phyloP scores from a whole-genome alignment of 352 stramenopile species.

The Thraustochytrium striatum region DNA sequence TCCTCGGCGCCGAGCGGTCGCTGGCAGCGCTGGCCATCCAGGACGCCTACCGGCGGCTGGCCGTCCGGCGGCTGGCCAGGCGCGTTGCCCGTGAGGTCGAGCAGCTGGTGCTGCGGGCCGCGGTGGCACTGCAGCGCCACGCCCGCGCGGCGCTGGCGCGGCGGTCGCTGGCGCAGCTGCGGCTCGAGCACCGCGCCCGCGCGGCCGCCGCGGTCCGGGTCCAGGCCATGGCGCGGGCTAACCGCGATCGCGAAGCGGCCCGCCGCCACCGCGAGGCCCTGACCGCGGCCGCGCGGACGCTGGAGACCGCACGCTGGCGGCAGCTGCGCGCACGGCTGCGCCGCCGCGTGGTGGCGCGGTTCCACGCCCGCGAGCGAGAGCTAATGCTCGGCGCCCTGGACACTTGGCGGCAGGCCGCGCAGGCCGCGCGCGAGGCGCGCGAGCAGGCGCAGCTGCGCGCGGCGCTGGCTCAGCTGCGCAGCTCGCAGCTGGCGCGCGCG shows the following conservation, averaged over 20 bases:
- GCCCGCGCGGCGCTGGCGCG: neutral
- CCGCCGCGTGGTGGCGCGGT: constrained; percentile 3
- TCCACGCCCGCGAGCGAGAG: neutral
- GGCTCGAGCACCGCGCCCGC: neutral
- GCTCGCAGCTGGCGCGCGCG: neutral
- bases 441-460: neutral
- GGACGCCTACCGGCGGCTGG: neutral
- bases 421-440: neutral
- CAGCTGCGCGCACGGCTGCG: constrained; percentile 8
- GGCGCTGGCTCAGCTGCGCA: neutral
- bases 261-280: neutral
- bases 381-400: neutral
- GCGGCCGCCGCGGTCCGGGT: neutral
- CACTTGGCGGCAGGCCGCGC: neutral
- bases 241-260: neutral
- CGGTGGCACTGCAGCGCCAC: neutral
- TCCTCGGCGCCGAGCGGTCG: neutral
- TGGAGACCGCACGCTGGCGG: neutral
- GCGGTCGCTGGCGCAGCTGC: neutral
- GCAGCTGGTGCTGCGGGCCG: neutral
- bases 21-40: constrained; percentile 22
- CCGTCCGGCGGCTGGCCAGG: neutral
- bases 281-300: neutral
- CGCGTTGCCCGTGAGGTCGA: neutral
- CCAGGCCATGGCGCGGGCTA: neutral